phyloP scores from a whole-genome alignment of 2,329 filamentous ascomycete genomes.

The Septoria petroselini region DNA sequence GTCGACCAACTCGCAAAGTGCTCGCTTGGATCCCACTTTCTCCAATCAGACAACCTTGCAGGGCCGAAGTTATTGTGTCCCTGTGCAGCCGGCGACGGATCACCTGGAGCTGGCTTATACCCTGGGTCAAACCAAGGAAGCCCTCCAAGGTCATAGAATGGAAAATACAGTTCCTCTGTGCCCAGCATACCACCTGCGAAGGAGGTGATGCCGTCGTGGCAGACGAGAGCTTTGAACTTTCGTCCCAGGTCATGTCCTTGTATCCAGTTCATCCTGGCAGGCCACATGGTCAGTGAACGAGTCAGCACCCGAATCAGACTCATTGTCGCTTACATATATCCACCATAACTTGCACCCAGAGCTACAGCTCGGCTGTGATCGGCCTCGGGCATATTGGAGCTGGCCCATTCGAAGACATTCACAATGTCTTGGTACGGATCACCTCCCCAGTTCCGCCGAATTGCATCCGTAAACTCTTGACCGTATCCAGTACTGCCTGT shows the following conservation, averaged over 20 bases:
- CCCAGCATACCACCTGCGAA: constrained; percentile 33
- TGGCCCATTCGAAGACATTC: constrained; percentile 71
- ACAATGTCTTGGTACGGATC: constrained; percentile 80
- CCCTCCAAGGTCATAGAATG: constrained; percentile 52
- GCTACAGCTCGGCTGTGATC: constrained; percentile 69
- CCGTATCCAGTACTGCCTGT: constrained; percentile 36
- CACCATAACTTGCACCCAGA: constrained; percentile 71
- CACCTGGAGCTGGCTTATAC: constrained; percentile 14
- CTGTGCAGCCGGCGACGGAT: constrained; percentile 10
- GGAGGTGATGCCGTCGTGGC: constrained; percentile 41
- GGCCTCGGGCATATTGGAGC: constrained; percentile 62
- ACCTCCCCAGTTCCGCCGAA: constrained; percentile 78
- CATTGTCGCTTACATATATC: constrained; percentile 45
- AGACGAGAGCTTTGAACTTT: constrained; percentile 84
- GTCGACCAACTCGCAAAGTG: constrained; percentile 71
- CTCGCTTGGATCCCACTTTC: constrained; percentile 55
- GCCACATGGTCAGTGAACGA: not conserved
- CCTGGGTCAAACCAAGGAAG: constrained; percentile 48
- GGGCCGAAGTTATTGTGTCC: constrained; percentile 23
- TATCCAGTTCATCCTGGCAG: constrained; percentile 55
- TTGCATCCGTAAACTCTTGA: constrained; percentile 50
- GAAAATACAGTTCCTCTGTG: constrained; percentile 56
- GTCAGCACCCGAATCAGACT: not conserved
- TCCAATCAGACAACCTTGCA: constrained; percentile 19
- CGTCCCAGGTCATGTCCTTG: constrained; percentile 82